phyloP scores from a whole-genome alignment of 495 filamentous ascomycete species.

The Paragyromitra xinjiangensis region DNA sequence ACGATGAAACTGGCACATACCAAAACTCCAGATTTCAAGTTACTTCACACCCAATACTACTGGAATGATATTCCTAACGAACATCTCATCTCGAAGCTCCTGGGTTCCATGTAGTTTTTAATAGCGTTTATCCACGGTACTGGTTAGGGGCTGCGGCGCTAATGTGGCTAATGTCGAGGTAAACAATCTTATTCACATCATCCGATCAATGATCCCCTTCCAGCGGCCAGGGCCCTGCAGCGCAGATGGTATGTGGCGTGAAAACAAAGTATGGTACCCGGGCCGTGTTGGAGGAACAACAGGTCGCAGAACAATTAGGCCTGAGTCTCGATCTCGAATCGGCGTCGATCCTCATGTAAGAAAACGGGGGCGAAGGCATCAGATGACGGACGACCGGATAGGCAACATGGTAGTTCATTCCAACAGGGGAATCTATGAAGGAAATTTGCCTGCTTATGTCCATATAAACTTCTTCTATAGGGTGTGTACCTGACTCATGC shows the following conservation, averaged over 20 bases:
- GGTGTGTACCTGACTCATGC: conserved; percentile 25
- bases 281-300: conserved; percentile 7
- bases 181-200: conserved; percentile 8
- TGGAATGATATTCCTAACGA: neutral
- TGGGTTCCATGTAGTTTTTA: conserved; percentile 5
- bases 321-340: conserved; percentile 9
- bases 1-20: neutral
- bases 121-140: neutral
- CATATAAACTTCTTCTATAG: conserved; percentile 1
- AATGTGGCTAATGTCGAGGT: conserved; percentile 5
- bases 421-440: neutral
- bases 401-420: neutral
- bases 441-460: conserved; percentile 23
- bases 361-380: conserved; percentile 16
- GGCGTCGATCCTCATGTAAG: conserved; percentile 17
- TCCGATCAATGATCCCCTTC: neutral
- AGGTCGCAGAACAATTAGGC: neutral
- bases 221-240: conserved; percentile 5
- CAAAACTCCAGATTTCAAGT: neutral
- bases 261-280: conserved; percentile 34
- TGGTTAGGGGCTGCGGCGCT: neutral
- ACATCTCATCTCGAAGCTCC: conserved; percentile 8
- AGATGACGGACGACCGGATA: neutral
- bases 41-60: neutral
- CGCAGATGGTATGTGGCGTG: conserved; percentile 20